Percentiles rank a stretch among this genome's conserved stretches.
These are phyloP conservation scores for Aurifilum marmelostoma DNA, from an alignment of 2,329 filamentous ascomycete species.

Conservation along the genomic window DNA sequence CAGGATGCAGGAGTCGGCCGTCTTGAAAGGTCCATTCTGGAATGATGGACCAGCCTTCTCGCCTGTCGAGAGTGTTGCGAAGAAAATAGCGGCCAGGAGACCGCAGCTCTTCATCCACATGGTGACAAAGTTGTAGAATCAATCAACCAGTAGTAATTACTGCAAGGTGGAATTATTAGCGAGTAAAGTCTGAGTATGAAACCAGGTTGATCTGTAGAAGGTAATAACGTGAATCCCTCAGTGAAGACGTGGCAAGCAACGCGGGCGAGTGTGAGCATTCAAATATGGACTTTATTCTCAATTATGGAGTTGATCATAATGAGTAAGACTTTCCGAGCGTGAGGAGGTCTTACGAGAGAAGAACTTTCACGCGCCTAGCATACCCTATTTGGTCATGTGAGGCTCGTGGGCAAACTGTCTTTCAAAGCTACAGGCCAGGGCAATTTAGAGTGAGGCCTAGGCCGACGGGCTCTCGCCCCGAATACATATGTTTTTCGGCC, in stretches of 20 bases:
- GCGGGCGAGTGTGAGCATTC: too few relatives aligned
- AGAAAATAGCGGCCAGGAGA: background rate
- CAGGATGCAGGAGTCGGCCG: slow-evolving; percentile 47
- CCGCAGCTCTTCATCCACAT: slow-evolving; percentile 5
- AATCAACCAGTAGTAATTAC: background rate
- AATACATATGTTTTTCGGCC: background rate
- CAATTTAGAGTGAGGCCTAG: too few relatives aligned
- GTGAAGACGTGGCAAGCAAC: background rate
- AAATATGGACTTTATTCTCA: background rate
- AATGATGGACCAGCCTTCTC: slow-evolving; percentile 40
- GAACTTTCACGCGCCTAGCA: background rate
- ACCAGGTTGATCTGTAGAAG: background rate
- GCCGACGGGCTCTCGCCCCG: too few relatives aligned
- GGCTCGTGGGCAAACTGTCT: too few relatives aligned
- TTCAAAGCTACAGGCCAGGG: too few relatives aligned
- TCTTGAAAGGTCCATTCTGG: too few relatives aligned
- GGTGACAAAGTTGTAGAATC: background rate
- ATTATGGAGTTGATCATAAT: background rate
- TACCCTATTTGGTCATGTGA: background rate
- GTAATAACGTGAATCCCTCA: too few relatives aligned
- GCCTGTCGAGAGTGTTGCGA: slow-evolving; percentile 6
- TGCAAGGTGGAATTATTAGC: background rate
- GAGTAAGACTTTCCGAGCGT: background rate
- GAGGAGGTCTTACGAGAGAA: background rate
- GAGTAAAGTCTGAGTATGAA: background rate